Conservation (phyloP, 2,329 filamentous ascomycete genomes). For the Cryphonectria japonica region DNA sequence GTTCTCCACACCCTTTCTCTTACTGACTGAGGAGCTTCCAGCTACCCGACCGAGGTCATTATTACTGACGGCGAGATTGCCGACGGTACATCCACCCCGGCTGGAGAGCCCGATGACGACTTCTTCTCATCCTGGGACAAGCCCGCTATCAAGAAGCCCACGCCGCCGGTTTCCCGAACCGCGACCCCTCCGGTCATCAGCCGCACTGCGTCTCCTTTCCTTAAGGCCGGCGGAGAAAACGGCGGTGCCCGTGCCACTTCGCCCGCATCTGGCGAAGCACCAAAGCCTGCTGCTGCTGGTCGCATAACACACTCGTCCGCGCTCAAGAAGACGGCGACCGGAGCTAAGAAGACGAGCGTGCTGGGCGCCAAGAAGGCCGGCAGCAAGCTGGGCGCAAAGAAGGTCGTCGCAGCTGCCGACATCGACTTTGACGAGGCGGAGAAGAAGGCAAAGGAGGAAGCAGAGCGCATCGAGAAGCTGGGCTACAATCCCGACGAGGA, state of each 20-base stretch:
- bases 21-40: constrained; percentile 43
- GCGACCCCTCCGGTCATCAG: constrained; percentile 81
- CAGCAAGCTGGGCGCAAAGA: constrained; percentile 90
- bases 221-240: constrained; percentile 70
- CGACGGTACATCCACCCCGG: constrained; percentile 75
- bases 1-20: not conserved
- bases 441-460: constrained; percentile 96
- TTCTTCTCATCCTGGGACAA: constrained; percentile 99
- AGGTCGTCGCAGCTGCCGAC: constrained; percentile 70
- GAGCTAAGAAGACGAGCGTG: constrained; percentile 81
- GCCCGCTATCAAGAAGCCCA: constrained; percentile 93
- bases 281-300: constrained; percentile 63
- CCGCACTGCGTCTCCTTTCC: constrained; percentile 87
- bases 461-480: constrained; percentile 91
- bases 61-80: constrained; percentile 73
- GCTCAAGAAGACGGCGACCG: constrained; percentile 75
- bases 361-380: constrained; percentile 79
- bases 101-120: constrained; percentile 82
- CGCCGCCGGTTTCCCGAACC: constrained; percentile 88
- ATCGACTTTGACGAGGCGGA: constrained; percentile 98
- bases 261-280: constrained; percentile 62
- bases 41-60: constrained; percentile 82
- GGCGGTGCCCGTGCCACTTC: constrained; percentile 78
- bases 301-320: constrained; percentile 77
- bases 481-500: constrained; percentile 93